Evolutionary conservation across 306 rosid genomes (phyloP), one percentile per base, ranked within the genome.

Genomic region (Arachis stenosperma): DNA sequence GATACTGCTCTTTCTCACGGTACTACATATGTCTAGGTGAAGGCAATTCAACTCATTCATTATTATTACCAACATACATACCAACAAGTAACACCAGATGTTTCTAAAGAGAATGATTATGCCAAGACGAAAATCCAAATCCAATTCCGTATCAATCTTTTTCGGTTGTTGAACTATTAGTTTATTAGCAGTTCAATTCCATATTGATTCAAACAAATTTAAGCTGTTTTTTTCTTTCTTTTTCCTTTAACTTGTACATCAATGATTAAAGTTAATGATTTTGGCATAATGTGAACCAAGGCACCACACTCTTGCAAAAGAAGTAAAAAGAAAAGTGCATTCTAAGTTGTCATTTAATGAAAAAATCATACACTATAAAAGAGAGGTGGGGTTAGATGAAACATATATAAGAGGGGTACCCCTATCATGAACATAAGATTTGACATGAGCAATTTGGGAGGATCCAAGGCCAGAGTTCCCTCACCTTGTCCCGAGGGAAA

Each of bases 211-310:
- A 14, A 55, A 67, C 77, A 47, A 11, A 33, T 33, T 48, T 15
- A 13, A 48, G 17, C 51, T 33, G 41, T 39, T 60, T 59, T 59
- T 22, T 22, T 22, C n/a, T n/a, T n/a, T 17, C 27, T 22, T 22
- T 22, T 22, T 22, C 27, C 27, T 22, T 40, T 50, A 41, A 50
- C 50, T 78, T 70, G 39, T 58, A 5, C 37, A 67, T 73, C 67
- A 59, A 54, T 66, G 65, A 66, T 36, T 9, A 55, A 74, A 64
- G 65, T 17, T 37, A 68, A 80, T 72, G 71, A 79, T 67, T 75
- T 79, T 76, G 70, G 69, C 69, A 83, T 79, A 62, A 76, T 75
- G 79, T 72, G 64, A 74, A 63, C 8, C 10, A 55, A 69, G 74
- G n/a, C 65, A 36, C 56, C 69, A 56, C 12, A 46, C 73, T 61